Evolutionary conservation across 768 basidiomycete species (phyloP).

Genomic region (Phylloporus rhodoxanthus): DNA sequence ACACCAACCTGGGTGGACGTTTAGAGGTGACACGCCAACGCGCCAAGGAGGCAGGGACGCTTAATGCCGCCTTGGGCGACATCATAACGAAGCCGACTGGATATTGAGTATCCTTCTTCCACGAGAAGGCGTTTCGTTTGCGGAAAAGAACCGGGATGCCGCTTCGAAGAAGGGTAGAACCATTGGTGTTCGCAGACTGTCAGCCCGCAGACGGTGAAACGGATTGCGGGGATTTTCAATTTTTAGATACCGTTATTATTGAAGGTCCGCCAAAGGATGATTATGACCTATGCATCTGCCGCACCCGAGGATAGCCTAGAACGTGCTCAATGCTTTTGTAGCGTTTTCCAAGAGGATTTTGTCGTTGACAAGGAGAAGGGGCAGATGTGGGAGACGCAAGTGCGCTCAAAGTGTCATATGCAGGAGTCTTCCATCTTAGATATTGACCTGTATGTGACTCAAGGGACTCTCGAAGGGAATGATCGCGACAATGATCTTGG

Average conservation of each 20-base stretch:
- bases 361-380: constrained; percentile 37
- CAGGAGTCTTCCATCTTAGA: constrained; percentile 22
- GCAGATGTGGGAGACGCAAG: constrained; percentile 49
- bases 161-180: background rate
- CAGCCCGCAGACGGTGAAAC: constrained; percentile 44
- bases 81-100: constrained; percentile 37
- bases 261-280: constrained; percentile 46
- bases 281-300: constrained; percentile 51
- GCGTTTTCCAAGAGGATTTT: constrained; percentile 38
- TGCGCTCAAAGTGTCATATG: constrained; percentile 11
- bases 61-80: constrained; percentile 34
- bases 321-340: constrained; percentile 30
- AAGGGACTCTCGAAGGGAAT: constrained; percentile 55
- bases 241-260: constrained; percentile 55
- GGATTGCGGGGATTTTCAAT: constrained; percentile 37
- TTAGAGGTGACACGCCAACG: constrained; percentile 46
- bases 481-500: constrained; percentile 45
- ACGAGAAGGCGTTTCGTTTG: constrained; percentile 43
- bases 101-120: constrained; percentile 57
- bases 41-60: constrained; percentile 48
- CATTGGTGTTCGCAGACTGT: constrained; percentile 49
- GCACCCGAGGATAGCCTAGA: constrained; percentile 27
- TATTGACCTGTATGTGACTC: background rate
- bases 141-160: constrained; percentile 26
- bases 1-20: constrained; percentile 50